Conservation (phyloP, 345 rosid species). For the Trapa bicornis region DNA sequence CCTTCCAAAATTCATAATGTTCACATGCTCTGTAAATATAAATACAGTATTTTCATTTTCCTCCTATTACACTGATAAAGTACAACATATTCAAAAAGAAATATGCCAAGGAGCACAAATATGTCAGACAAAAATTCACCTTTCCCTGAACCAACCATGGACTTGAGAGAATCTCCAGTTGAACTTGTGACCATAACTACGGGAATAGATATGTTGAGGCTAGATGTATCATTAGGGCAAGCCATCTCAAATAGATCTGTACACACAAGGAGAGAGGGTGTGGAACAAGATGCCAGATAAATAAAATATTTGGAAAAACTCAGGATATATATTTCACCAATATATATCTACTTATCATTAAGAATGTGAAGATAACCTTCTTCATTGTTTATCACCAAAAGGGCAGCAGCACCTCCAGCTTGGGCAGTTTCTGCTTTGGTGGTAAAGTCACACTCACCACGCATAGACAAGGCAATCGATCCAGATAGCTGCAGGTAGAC, state of each 20-base stretch:
- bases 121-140: conserved; percentile 18
- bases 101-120: neutral
- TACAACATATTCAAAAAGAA: neutral
- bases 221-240: conserved; percentile 41
- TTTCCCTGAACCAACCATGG: conserved; percentile 29
- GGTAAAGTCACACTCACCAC: conserved; percentile 75
- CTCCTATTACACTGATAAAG: neutral
- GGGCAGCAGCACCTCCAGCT: conserved; percentile 62
- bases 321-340: neutral
- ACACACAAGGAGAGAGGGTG: neutral
- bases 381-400: conserved; percentile 65
- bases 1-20: neutral
- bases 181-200: conserved; percentile 69
- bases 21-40: neutral
- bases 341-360: neutral
- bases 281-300: neutral
- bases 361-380: conserved; percentile 41
- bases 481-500: conserved; percentile 41
- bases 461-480: conserved; percentile 39
- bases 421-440: conserved; percentile 67
- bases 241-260: conserved; percentile 71
- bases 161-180: conserved; percentile 49
- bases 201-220: conserved; percentile 62
- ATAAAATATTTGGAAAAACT: neutral
- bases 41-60: too few relatives aligned